Percentiles rank a stretch among this genome's conserved stretches.
Conservation (phyloP, 2,329 filamentous ascomycete species). For the Claviceps cyperi region DNA sequence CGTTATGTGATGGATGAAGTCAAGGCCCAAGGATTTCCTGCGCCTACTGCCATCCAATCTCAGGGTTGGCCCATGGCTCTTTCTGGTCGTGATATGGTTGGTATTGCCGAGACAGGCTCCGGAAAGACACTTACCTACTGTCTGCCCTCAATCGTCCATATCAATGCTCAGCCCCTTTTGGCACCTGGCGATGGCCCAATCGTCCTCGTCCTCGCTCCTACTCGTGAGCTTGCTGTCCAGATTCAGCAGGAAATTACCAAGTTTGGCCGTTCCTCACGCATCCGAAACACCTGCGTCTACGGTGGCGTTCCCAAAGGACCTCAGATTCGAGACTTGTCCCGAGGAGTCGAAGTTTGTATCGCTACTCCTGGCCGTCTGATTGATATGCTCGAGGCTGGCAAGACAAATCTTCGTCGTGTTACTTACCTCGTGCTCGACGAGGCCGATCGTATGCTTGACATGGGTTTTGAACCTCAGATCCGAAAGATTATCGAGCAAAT, state of each 20-base stretch:
- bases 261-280: slow-evolving; percentile 94
- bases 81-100: slow-evolving; percentile 92
- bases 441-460: slow-evolving; percentile 98
- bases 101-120: slow-evolving; percentile 97
- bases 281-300: slow-evolving; percentile 97
- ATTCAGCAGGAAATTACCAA: slow-evolving; percentile 98
- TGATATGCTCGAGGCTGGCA: slow-evolving; percentile 94
- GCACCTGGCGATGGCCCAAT: slow-evolving; percentile 93
- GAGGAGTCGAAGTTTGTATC: slow-evolving; percentile 97
- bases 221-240: slow-evolving; percentile 93
- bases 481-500: slow-evolving; percentile 98
- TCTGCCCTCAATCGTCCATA: slow-evolving; percentile 95
- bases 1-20: slow-evolving; percentile 96
- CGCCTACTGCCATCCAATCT: slow-evolving; percentile 90
- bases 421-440: slow-evolving; percentile 98
- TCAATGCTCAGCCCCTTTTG: slow-evolving; percentile 95
- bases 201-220: slow-evolving; percentile 88
- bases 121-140: slow-evolving; percentile 99
- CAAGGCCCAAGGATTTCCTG: slow-evolving; percentile 91
- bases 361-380: slow-evolving; percentile 95
- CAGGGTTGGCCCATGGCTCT: slow-evolving; percentile 99
- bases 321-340: slow-evolving; percentile 86
- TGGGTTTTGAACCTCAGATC: slow-evolving; percentile 99
- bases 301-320: slow-evolving; percentile 96
- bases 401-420: slow-evolving; percentile 94